Percentiles rank a stretch among this genome's conserved stretches.
These are phyloP conservation scores for Marasmius sp. DNA, from an alignment of 1,284 basidiomycete genomes.

Conservation along the genomic window DNA sequence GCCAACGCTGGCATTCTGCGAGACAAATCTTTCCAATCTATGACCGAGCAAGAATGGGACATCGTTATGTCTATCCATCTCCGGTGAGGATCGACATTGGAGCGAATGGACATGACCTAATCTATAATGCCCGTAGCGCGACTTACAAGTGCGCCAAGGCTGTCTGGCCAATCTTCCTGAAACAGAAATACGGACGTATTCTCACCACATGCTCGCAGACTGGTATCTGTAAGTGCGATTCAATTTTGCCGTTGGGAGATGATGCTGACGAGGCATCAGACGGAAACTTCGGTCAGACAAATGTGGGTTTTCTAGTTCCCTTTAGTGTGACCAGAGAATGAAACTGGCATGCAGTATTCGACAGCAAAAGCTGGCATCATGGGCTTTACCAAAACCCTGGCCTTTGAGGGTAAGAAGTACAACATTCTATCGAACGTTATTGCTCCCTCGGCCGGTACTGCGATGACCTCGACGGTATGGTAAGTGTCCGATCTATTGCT, in stretches of 20 bases:
- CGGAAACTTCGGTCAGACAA: constrained; percentile 93
- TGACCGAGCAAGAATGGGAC: constrained; percentile 96
- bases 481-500: constrained; percentile 21
- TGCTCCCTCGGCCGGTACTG: constrained; percentile 88
- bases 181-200: constrained; percentile 97
- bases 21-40: constrained; percentile 87
- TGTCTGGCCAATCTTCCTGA: constrained; percentile 95
- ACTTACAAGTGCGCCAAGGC: constrained; percentile 78
- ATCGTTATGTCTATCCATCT: constrained; percentile 88
- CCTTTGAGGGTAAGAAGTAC: constrained; percentile 91
- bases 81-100: constrained; percentile 27
- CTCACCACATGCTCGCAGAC: constrained; percentile 93
- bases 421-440: constrained; percentile 88
- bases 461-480: constrained; percentile 90
- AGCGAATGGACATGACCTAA: too few species aligned
- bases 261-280: constrained; percentile 42
- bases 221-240: constrained; percentile 76
- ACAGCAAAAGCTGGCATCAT: constrained; percentile 95
- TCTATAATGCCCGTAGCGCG: background rate
- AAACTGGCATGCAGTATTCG: constrained; percentile 58
- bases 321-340: background rate
- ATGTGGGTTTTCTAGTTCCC: constrained; percentile 43
- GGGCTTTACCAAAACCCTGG: constrained; percentile 87
- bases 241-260: background rate
- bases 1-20: constrained; percentile 96